These are phyloP conservation scores for Venturia asperata DNA, from an alignment of 2,329 filamentous ascomycete species.

Conservation along the genomic window DNA sequence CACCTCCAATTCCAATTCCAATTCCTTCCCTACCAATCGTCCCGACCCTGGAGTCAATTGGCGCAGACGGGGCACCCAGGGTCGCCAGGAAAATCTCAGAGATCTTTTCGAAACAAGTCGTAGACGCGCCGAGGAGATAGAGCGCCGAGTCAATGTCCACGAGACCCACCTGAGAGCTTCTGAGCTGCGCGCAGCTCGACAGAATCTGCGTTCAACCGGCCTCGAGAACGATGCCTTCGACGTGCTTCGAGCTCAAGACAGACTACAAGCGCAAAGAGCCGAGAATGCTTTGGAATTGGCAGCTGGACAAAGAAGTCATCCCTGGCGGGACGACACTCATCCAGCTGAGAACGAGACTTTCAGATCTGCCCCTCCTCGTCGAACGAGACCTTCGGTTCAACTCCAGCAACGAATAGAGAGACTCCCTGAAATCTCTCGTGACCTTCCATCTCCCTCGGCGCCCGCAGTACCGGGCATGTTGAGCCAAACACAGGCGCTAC, in stretches of 20 bases:
- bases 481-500: background rate
- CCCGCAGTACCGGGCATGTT: background rate
- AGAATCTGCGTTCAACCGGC: background rate
- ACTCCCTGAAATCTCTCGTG: background rate
- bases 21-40: constrained; percentile 23
- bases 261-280: background rate
- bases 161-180: background rate
- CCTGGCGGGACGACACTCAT: background rate
- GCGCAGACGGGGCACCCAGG: constrained; percentile 19
- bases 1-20: constrained; percentile 23
- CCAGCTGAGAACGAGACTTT: background rate
- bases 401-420: background rate
- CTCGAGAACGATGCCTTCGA: background rate
- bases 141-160: background rate
- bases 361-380: background rate
- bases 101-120: background rate
- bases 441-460: background rate
- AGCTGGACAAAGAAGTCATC: no score
- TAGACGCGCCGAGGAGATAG: background rate
- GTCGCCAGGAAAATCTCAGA: background rate
- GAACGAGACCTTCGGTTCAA: background rate
- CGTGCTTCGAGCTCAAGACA: background rate
- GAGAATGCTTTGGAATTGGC: no score
- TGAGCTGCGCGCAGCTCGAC: constrained; percentile 9
- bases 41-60: constrained; percentile 25